Evolutionary conservation across 2,329 filamentous ascomycete species (phyloP).

Genomic region (Coniochaeta prunicola): DNA sequence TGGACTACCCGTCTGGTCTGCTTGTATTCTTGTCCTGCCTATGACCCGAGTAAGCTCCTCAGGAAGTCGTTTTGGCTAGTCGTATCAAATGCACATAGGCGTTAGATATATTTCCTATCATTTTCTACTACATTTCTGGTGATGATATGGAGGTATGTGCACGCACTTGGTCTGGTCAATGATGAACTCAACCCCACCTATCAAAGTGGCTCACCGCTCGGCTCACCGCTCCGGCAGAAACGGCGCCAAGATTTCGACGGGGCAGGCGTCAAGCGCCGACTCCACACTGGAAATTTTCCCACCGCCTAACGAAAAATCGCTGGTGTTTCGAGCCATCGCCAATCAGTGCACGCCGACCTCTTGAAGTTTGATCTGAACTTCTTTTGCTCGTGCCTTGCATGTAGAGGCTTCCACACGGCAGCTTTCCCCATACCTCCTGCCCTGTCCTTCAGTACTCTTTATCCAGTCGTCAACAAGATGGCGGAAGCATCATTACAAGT

Average conservation of each 20-base stretch:
- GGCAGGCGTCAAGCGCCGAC: background rate
- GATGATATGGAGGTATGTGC: too few relatives aligned
- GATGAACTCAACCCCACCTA: background rate
- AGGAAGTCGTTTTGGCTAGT: too few relatives aligned
- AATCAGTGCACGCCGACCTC: conserved; percentile 2
- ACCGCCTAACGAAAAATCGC: conserved; percentile 3
- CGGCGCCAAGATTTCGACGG: conserved; percentile 12
- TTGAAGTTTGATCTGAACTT: background rate
- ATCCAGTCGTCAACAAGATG: conserved; percentile 21
- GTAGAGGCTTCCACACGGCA: background rate
- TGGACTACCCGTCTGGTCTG: too few relatives aligned
- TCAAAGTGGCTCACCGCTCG: background rate
- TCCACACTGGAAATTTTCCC: conserved; percentile 18
- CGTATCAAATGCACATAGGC: too few relatives aligned
- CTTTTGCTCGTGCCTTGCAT: background rate
- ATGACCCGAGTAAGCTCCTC: too few relatives aligned
- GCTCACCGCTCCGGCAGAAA: conserved; percentile 10
- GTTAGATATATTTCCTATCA: too few relatives aligned
- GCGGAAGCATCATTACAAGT: conserved; percentile 40
- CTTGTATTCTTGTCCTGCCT: too few relatives aligned
- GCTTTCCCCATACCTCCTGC: background rate
- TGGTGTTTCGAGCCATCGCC: conserved; percentile 10
- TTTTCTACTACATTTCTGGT: too few relatives aligned
- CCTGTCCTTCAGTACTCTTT: background rate
- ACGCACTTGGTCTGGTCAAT: too few relatives aligned